These are phyloP conservation scores for Penicillium maclennaniae DNA, from an alignment of 495 filamentous ascomycete species.

Conservation along the genomic window DNA sequence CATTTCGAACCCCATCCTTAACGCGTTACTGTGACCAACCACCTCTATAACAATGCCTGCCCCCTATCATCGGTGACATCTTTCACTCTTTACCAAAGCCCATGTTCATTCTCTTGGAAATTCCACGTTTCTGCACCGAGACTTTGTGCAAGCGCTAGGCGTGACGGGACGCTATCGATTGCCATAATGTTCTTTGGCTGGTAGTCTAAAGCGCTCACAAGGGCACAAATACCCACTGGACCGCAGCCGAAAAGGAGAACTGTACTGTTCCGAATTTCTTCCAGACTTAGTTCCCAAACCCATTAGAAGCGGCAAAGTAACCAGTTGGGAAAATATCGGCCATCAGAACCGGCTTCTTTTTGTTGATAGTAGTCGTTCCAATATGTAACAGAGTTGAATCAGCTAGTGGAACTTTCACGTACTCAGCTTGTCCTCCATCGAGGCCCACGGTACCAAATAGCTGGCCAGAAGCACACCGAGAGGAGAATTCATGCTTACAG, in stretches of 20 bases:
- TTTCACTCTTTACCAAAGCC: conserved; percentile 52
- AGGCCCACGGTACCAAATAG: conserved; percentile 68
- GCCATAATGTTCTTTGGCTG: conserved; percentile 73
- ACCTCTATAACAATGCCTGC: conserved; percentile 86
- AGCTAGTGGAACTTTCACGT: conserved; percentile 75
- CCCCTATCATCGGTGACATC: conserved; percentile 75
- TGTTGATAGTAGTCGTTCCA: conserved; percentile 64
- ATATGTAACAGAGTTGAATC: conserved; percentile 71
- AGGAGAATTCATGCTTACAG: conserved; percentile 48
- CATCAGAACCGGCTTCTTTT: conserved; percentile 67
- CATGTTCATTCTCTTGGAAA: conserved; percentile 61
- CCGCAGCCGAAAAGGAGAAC: conserved; percentile 83
- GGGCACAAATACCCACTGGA: conserved; percentile 77
- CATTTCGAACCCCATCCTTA: conserved; percentile 76
- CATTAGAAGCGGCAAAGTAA: conserved; percentile 76
- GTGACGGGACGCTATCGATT: conserved; percentile 70
- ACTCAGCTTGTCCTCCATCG: conserved; percentile 87
- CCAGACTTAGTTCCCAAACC: conserved; percentile 48
- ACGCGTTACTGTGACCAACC: conserved; percentile 72
- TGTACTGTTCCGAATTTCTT: conserved; percentile 58
- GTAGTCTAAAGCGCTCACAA: conserved; percentile 70
- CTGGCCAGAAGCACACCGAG: conserved; percentile 58
- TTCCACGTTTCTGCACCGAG: conserved; percentile 81
- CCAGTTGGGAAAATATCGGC: conserved; percentile 66
- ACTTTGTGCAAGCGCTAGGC: conserved; percentile 64